Evolutionary conservation across 805 yeast species (phyloP), one percentile per base, ranked within the genome.

Genomic region (Vanderwaltozyma yarrowii): DNA sequence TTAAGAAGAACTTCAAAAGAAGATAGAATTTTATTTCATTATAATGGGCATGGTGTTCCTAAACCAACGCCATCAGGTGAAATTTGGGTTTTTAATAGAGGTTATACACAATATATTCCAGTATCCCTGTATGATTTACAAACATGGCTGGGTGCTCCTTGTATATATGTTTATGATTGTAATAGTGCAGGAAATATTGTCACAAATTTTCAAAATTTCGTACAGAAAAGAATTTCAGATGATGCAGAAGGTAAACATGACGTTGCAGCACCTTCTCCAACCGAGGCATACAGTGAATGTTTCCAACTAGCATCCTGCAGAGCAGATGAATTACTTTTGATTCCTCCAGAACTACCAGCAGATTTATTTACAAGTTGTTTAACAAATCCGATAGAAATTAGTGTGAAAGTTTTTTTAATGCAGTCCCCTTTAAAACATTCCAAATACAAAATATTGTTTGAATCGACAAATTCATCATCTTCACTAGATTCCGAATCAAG

Each of bases 31-130:
- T 59, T 92, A 38, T 89, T 92, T 58, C 97, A 92, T 58, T 92
- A 92, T 58, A 92, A 92, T 51, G 98, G 98, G 6, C 98, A 92
- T 56, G 98, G 98, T 18, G 98, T 92, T 2, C 98, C 98, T 0
- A 86, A 86, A 51, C 97, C 98, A 0, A 92, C 98, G 0, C 78
- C 86, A 26, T 76, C 88, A 33, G 98, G 98, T 18, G 98, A 92
- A 55, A 85, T 92, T 20, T 92, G 98, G 98, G 97, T 92, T 10
- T 92, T 92, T 65, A 92, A 92, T 60, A 69, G 96, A 47, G 95
- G 95, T 1, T 92, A 88, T 58, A 92, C 98, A 1, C 98, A 92
- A 62, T 92, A 92, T 58, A 92, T 92, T 41, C 98, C 98, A 1
- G 92, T 92, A 2, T 84, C 95, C 9, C 63, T 92, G n/a, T 87